Evolutionary conservation across 495 filamentous ascomycete genomes (phyloP).

Genomic region (Hyaloscypha hepaticicola): DNA sequence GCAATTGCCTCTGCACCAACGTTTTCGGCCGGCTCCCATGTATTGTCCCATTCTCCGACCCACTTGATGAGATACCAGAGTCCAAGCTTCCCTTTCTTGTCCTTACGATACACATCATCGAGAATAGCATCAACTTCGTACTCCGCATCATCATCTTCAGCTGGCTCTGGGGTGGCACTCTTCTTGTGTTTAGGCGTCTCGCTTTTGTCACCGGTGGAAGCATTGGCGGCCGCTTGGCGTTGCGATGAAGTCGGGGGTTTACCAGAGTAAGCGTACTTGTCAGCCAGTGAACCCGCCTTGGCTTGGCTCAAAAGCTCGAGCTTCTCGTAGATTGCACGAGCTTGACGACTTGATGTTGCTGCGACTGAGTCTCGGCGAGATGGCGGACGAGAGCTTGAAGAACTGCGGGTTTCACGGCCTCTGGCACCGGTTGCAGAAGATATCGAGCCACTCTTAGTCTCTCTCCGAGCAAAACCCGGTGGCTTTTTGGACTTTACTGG

Average conservation of each 20-base stretch:
- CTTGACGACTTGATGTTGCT: slow-evolving; percentile 16
- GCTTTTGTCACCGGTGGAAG: not conserved
- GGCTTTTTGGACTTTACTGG: not conserved
- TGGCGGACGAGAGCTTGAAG: not conserved
- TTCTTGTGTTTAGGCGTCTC: not conserved
- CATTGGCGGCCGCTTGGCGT: not conserved
- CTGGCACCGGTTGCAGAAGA: not conserved
- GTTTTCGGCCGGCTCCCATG: slow-evolving; percentile 27
- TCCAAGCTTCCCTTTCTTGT: not conserved
- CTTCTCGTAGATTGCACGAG: slow-evolving; percentile 6
- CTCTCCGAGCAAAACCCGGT: not conserved
- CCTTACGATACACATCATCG: slow-evolving; percentile 1
- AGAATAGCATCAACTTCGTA: slow-evolving; percentile 20
- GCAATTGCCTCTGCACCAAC: slow-evolving; percentile 11
- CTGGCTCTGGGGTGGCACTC: not conserved
- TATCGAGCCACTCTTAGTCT: not conserved
- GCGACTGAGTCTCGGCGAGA: slow-evolving; percentile 2
- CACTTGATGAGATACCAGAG: slow-evolving; percentile 25
- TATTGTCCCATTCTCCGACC: slow-evolving; percentile 20
- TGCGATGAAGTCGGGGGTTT: not conserved
- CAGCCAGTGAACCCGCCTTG: not conserved
- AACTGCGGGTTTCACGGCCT: not conserved
- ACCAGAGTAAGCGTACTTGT: not conserved
- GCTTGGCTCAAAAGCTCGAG: slow-evolving; percentile 5
- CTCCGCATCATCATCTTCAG: slow-evolving; percentile 7